Percentiles rank a stretch among this genome's conserved stretches.
Conservation (phyloP, 2,329 filamentous ascomycete genomes). For the Fusarium algeriense region DNA sequence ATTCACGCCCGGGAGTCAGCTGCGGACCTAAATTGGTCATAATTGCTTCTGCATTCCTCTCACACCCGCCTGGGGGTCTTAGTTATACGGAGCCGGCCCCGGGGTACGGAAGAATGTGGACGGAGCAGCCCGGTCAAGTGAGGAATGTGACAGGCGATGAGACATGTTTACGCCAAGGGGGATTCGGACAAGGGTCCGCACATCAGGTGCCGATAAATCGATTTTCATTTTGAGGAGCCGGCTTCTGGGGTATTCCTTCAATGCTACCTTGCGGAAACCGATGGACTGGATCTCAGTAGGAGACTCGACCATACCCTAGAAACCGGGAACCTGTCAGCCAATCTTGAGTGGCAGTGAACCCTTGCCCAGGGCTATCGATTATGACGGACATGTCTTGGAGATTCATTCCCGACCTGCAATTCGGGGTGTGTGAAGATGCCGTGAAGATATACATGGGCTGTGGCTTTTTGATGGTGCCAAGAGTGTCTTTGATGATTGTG, state of each 20-base stretch:
- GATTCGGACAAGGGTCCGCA: constrained; percentile 18
- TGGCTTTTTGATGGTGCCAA: constrained; percentile 29
- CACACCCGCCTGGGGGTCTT: constrained; percentile 29
- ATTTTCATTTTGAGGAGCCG: constrained; percentile 12
- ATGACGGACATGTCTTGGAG: constrained; percentile 33
- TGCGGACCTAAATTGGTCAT: constrained; percentile 23
- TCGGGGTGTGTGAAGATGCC: constrained; percentile 19
- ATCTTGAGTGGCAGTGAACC: constrained; percentile 29
- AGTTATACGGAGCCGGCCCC: constrained; percentile 40
- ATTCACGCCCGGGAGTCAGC: constrained; percentile 13
- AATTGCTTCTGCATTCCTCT: constrained; percentile 42
- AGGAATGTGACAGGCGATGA: constrained; percentile 45
- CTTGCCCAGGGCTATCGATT: constrained; percentile 25
- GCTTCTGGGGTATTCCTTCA: constrained; percentile 34
- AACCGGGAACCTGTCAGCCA: constrained; percentile 40
- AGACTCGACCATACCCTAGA: constrained; percentile 35
- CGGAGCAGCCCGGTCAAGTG: constrained; percentile 25
- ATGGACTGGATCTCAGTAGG: constrained; percentile 27
- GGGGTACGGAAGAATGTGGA: constrained; percentile 42
- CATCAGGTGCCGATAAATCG: constrained; percentile 22
- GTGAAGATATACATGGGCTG: constrained; percentile 19
- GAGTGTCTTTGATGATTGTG: constrained; percentile 41
- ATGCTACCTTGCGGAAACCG: constrained; percentile 28
- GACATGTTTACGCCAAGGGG: constrained; percentile 24
- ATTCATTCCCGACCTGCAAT: constrained; percentile 36